These are phyloP conservation scores for Phytophthora syringae DNA, from an alignment of 352 stramenopile species.

Conservation along the genomic window DNA sequence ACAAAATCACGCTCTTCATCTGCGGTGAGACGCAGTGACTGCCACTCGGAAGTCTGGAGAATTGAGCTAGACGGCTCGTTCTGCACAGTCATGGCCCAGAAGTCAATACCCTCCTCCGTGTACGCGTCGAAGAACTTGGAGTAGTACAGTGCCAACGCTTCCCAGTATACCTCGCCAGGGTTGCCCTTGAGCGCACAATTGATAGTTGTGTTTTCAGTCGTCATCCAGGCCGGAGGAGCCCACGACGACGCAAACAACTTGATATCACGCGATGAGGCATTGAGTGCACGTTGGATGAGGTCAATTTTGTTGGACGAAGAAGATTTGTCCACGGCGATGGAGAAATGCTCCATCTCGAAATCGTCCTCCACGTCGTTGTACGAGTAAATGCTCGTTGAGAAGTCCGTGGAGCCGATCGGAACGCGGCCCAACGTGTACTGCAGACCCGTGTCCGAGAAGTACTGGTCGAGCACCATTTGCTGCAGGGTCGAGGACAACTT, in stretches of 20 bases:
- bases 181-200: constrained; percentile 64
- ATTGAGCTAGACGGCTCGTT: constrained; percentile 80
- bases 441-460: constrained; percentile 75
- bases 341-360: constrained; percentile 83
- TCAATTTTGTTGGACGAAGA: constrained; percentile 84
- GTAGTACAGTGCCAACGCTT: constrained; percentile 86
- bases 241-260: constrained; percentile 81
- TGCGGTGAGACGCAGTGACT: constrained; percentile 60
- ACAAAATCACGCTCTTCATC: constrained; percentile 69
- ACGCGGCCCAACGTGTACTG: constrained; percentile 87
- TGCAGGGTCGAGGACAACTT: constrained; percentile 64
- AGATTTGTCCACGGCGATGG: constrained; percentile 77
- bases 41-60: constrained; percentile 57
- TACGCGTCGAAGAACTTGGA: constrained; percentile 88
- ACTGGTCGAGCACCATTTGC: constrained; percentile 74
- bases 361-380: constrained; percentile 88
- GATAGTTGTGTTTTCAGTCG: constrained; percentile 62
- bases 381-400: constrained; percentile 86
- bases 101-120: constrained; percentile 59
- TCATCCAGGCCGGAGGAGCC: constrained; percentile 89
- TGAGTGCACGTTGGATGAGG: constrained; percentile 68
- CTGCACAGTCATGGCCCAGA: constrained; percentile 87
- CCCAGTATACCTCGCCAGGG: constrained; percentile 65
- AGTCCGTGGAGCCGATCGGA: constrained; percentile 88
- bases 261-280: constrained; percentile 49